Base-by-base conservation (phyloP, 2,329 filamentous ascomycete species). In the Pyrenochaeta sp. region DNA sequence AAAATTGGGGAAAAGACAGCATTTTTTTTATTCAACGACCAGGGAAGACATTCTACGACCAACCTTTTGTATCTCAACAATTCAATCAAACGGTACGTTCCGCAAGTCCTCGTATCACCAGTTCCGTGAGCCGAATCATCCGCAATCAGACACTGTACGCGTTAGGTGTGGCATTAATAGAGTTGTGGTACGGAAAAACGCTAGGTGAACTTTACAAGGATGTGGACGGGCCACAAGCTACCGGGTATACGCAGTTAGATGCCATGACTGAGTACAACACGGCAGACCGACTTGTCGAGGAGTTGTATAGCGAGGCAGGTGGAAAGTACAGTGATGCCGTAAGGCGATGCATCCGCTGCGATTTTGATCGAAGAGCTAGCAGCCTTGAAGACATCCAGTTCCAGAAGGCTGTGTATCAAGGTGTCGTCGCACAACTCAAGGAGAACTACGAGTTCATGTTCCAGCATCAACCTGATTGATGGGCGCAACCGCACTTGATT, bases 61-160 rank as follows among this genome's bases (percentile, higher is more conserved):
- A 63, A 21, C 58, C 56, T 4, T 62, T 69, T 23, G 58, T 62
- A 2, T 51, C 51, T 4, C 56, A 61, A 11, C 44, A 56, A 41
- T 48, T 66, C 49, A 42, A 51, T 39, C 20, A 33, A 32, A 17
- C 23, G n/a, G 10, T 21, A 11, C 11, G 18, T 18, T 18, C 20
- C 10, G 4, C 45, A 1, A 5, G 41, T 9, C 23, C 41, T 7
- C 39, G 29, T 5, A 41, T n/a, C 9, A 9, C 37, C 50, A 15
- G 50, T 56, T 15, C 44, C 23, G 30, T 42, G 40, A 42, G 37
- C 18, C 53, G 58, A 1, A 51, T 68, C 15, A 72, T 73, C n/a
- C 55, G 61, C 0, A 74, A 75, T 35, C 60, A 65, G 29, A 65
- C 69, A 0, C 33, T 77, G 2, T 76, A 74, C 41, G 67, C 72